These are phyloP conservation scores for Podospora comata DNA, from an alignment of 495 filamentous ascomycete genomes.

Conservation along the genomic window DNA sequence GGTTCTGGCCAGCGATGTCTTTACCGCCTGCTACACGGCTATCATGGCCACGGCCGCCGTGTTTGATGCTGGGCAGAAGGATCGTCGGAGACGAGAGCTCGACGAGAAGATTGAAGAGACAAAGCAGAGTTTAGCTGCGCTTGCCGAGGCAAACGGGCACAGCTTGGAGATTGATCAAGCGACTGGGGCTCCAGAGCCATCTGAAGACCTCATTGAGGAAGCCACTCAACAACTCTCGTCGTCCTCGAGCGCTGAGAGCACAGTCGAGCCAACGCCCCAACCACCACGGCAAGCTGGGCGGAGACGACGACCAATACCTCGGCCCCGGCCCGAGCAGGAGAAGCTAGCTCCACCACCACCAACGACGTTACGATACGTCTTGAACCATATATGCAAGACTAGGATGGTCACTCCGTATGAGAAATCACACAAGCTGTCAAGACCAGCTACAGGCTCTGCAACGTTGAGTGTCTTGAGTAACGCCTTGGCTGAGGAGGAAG, in stretches of 20 bases:
- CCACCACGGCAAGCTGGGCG: background rate
- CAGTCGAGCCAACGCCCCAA: background rate
- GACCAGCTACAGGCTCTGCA: background rate
- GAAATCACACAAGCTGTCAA: background rate
- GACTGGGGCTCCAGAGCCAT: background rate
- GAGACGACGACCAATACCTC: background rate
- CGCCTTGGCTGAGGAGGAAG: conserved; percentile 20
- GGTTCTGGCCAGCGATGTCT: conserved; percentile 57
- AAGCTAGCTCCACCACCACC: background rate
- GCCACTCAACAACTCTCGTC: background rate
- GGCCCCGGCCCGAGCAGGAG: background rate
- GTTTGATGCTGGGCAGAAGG: conserved; percentile 61
- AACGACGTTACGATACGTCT: conserved; percentile 1
- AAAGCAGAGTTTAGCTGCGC: conserved; percentile 13
- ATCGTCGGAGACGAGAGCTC: conserved; percentile 59
- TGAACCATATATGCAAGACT: background rate
- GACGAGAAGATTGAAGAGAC: conserved; percentile 54
- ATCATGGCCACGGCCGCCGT: conserved; percentile 70
- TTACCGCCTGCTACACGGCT: conserved; percentile 68
- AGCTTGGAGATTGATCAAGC: background rate
- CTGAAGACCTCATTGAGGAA: background rate
- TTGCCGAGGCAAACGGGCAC: background rate
- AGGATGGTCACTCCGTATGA: background rate
- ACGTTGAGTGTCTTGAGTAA: conserved; percentile 12
- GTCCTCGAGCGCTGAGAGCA: background rate